Percentiles rank a stretch among this genome's conserved stretches.
Conservation (phyloP, 2,329 filamentous ascomycete species). For the Sclerotinia sclerotiorum region DNA sequence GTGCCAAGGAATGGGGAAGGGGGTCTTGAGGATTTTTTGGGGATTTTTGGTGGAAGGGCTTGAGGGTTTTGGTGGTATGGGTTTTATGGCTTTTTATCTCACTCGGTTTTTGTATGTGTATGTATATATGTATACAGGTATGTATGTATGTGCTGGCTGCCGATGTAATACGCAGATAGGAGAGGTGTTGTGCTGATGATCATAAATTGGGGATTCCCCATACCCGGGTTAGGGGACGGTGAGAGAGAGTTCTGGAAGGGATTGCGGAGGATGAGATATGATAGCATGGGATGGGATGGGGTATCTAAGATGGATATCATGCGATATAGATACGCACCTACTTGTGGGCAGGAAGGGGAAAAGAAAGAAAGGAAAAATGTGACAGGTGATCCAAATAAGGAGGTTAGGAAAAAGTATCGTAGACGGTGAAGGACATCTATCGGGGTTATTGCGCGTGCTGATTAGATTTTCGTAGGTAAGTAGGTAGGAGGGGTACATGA, state of each 20-base stretch:
- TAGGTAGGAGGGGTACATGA: neutral
- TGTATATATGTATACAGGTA: neutral
- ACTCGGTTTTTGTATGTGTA: neutral
- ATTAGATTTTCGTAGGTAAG: neutral
- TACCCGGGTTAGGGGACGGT: constrained; percentile 1
- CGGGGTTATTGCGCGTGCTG: neutral
- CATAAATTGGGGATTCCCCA: neutral
- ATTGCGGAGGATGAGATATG: neutral
- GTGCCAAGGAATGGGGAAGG: neutral
- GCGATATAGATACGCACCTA: neutral
- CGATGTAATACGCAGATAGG: neutral
- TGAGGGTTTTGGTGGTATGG: neutral
- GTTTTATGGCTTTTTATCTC: neutral
- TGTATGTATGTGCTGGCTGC: constrained; percentile 18
- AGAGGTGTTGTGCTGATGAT: neutral
- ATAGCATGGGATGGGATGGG: too few relatives aligned
- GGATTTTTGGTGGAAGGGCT: neutral
- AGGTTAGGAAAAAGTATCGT: neutral
- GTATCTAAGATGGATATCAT: neutral
- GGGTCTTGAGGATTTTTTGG: neutral
- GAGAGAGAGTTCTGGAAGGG: neutral
- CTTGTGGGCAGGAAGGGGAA: neutral
- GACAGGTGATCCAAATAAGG: constrained; percentile 1
- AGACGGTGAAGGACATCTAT: neutral
- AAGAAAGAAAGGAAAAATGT: neutral